These are phyloP conservation scores for Raffaelea albimanens DNA, from an alignment of 2,329 filamentous ascomycete genomes.

Conservation along the genomic window DNA sequence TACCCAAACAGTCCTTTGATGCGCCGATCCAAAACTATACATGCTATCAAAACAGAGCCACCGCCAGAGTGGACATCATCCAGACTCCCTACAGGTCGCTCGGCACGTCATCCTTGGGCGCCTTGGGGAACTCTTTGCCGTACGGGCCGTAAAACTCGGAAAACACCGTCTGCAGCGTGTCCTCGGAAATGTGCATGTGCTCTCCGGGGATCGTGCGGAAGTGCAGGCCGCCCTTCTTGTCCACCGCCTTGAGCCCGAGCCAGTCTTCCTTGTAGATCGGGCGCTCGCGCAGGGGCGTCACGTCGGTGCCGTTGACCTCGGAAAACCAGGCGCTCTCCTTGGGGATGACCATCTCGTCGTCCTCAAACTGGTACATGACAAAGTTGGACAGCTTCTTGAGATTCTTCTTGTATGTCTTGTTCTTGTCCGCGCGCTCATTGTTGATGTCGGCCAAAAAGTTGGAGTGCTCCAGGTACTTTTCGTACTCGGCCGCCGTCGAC, in stretches of 20 bases:
- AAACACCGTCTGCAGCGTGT: conserved; percentile 58
- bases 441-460: conserved; percentile 95
- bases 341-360: conserved; percentile 78
- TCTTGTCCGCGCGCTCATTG: conserved; percentile 65
- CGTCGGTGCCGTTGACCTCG: conserved; percentile 66
- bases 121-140: conserved; percentile 25
- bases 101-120: background rate
- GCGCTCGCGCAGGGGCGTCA: conserved; percentile 59
- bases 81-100: background rate
- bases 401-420: conserved; percentile 61
- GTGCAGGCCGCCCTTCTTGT: conserved; percentile 67
- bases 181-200: conserved; percentile 72
- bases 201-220: conserved; percentile 65
- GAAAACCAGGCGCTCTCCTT: conserved; percentile 89
- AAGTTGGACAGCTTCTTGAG: conserved; percentile 63
- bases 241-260: conserved; percentile 73
- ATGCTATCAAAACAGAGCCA: too few species aligned
- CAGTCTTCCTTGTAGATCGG: conserved; percentile 82
- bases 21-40: background rate
- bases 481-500: conserved; percentile 50
- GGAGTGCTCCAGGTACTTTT: conserved; percentile 66
- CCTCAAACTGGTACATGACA: conserved; percentile 81
- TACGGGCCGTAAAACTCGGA: conserved; percentile 53
- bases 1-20: too few species aligned
- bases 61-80: too few species aligned